Evolutionary conservation across 768 basidiomycete species (phyloP).

Genomic region (Termitomyces sp.): DNA sequence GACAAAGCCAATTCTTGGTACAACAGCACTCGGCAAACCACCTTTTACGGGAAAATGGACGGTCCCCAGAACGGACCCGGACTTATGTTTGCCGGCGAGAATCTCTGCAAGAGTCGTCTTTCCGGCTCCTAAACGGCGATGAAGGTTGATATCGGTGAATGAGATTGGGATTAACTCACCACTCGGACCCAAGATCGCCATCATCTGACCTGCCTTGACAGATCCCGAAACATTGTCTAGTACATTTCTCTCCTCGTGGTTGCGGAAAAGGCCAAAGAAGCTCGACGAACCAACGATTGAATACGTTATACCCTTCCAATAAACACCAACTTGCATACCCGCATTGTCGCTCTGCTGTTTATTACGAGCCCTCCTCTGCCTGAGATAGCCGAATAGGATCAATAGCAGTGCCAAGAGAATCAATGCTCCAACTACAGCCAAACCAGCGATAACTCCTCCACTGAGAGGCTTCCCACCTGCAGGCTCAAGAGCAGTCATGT

Average conservation of each 20-base stretch:
- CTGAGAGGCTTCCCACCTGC: conserved; percentile 44
- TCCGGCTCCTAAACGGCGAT: conserved; percentile 53
- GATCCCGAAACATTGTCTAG: conserved; percentile 66
- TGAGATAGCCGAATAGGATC: conserved; percentile 56
- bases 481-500: conserved; percentile 24
- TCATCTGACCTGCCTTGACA: conserved; percentile 77
- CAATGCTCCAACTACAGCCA: conserved; percentile 77
- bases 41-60: conserved; percentile 48
- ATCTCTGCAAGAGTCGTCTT: conserved; percentile 92
- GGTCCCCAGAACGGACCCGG: conserved; percentile 58
- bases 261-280: conserved; percentile 9
- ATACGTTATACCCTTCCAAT: conserved; percentile 70
- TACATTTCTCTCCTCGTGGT: conserved; percentile 54
- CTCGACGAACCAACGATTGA: conserved; percentile 34
- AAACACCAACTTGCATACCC: conserved; percentile 53
- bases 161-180: conserved; percentile 36
- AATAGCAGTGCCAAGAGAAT: conserved; percentile 50
- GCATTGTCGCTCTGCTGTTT: conserved; percentile 29
- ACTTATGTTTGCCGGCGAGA: conserved; percentile 78
- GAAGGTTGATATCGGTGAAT: not conserved
- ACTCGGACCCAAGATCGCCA: conserved; percentile 90
- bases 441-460: conserved; percentile 85
- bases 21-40: conserved; percentile 13
- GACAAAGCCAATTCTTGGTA: conserved; percentile 75
- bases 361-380: conserved; percentile 58